A percentile compares a stretch with the other conserved stretches of the same genome.
Conservation (phyloP, 208 protist species). For the Leishmania martiniquensis region DNA sequence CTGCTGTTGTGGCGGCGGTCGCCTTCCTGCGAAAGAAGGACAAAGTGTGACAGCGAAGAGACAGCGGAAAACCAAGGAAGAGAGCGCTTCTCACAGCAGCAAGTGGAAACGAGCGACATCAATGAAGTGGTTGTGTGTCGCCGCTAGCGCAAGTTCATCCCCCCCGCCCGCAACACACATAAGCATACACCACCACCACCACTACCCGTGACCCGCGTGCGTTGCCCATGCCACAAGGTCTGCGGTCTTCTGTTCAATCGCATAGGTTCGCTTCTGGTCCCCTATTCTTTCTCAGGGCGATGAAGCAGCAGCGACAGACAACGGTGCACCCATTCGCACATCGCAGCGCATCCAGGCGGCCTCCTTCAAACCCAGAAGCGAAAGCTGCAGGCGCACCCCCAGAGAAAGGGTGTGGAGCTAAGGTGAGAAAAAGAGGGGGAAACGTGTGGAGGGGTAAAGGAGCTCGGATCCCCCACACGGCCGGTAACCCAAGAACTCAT, state of each 20-base stretch:
- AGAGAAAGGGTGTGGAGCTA: not conserved
- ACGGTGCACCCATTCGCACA: not conserved
- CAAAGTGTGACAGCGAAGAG: not conserved
- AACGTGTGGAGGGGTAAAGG: not conserved
- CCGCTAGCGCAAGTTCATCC: not conserved
- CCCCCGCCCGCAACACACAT: not conserved
- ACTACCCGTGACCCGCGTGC: too few species aligned
- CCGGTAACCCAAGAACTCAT: not conserved
- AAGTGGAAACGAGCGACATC: not conserved
- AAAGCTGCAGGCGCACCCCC: not conserved
- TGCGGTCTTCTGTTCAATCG: not conserved
- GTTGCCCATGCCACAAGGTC: not conserved
- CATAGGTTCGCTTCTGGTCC: too few species aligned
- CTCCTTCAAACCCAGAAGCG: not conserved
- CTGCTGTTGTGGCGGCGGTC: not conserved
- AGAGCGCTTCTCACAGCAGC: not conserved
- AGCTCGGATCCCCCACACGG: not conserved
- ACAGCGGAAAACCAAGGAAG: not conserved
- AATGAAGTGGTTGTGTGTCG: not conserved
- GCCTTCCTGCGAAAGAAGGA: not conserved
- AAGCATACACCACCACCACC: too few species aligned
- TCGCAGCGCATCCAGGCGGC: not conserved
- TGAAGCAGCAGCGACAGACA: not conserved
- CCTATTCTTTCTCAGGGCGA: not conserved
- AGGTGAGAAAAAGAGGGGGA: not conserved